Evolutionary conservation across 2,329 filamentous ascomycete species (phyloP), one percentile per base, ranked within the genome.

Genomic region (Fusarium tricinctum): DNA sequence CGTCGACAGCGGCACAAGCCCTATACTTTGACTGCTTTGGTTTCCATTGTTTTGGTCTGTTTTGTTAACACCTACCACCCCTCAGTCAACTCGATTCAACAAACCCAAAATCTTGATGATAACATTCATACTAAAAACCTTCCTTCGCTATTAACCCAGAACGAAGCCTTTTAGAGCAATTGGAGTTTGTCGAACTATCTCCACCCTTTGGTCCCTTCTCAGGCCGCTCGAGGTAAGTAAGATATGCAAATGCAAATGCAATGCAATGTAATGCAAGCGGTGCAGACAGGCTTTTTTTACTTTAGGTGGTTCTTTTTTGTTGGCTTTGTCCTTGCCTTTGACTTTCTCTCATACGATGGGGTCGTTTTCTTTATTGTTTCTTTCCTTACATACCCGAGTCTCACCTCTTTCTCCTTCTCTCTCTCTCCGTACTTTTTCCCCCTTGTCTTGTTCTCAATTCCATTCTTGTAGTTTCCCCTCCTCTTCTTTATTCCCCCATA

Each of bases 131-230:
- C 12, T 30, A 13, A 30, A 51, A 55, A 5, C 32, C 45, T 47
- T 33, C 13, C 8, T 33, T 15, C 13, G 8, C 60, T 52, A 32
- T 33, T 19, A 30, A 51, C 38, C 42, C 39, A 50, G 43, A 58
- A 69, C 56, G 63, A 56, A 70, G 61, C 53, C 17, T n/a, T n/a
- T n/a, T 35, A n/a, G 33, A 35, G 14, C 33, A 15, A 40, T 51
- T 53, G 46, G 43, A 58, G 44, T 42, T 42, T 58, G 20, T n/a
- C 17, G 17, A 10, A 9, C 39, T 32, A 66, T 63, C 56, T 51
- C 66, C 62, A 69, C 66, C 42, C 38, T 22, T 33, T 14, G 30
- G 30, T 33, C 30, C 30, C 30, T 26, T 39, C 55, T 20, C 39
- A 55, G 26, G 49, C 23, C 40, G 39, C 23, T 20, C 39, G n/a